Conservation (phyloP, 2,329 filamentous ascomycete genomes). For the Colletotrichum ledebouriae region DNA sequence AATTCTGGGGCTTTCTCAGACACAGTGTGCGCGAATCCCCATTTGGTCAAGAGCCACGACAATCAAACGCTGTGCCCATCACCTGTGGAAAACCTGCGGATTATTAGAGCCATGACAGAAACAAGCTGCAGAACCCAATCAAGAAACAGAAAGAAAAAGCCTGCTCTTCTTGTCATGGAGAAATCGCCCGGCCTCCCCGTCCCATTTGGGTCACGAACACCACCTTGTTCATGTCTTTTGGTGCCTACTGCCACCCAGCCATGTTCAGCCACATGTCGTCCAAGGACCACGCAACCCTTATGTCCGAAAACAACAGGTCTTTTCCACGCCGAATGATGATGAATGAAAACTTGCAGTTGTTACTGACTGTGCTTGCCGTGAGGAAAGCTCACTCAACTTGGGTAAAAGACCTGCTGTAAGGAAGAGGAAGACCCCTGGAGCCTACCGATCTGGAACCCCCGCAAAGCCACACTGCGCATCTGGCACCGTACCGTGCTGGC, state of each 20-base stretch:
- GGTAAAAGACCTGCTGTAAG: background rate
- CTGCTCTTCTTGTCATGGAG: slow-evolving; percentile 16
- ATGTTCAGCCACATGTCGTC: no score
- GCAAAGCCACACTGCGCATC: slow-evolving; percentile 36
- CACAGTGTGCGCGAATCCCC: background rate
- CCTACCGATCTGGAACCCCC: slow-evolving; percentile 24
- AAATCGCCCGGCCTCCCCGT: slow-evolving; percentile 3
- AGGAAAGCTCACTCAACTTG: no score
- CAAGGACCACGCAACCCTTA: background rate
- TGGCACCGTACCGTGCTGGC: slow-evolving; percentile 30
- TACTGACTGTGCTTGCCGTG: no score
- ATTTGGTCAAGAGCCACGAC: background rate
- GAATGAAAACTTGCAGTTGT: no score
- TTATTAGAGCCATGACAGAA: no score
- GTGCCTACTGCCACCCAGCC: background rate
- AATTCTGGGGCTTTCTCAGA: slow-evolving; percentile 6
- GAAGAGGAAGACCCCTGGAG: slow-evolving; percentile 14
- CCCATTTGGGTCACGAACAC: slow-evolving; percentile 25
- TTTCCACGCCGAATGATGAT: no score
- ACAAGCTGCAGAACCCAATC: background rate
- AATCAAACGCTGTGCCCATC: no score
- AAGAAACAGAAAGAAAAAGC: background rate
- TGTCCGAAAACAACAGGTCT: no score
- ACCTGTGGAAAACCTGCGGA: background rate
- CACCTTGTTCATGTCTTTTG: slow-evolving; percentile 11